These are phyloP conservation scores for Phialophora tarda DNA, from an alignment of 2,329 filamentous ascomycete species.

Conservation along the genomic window DNA sequence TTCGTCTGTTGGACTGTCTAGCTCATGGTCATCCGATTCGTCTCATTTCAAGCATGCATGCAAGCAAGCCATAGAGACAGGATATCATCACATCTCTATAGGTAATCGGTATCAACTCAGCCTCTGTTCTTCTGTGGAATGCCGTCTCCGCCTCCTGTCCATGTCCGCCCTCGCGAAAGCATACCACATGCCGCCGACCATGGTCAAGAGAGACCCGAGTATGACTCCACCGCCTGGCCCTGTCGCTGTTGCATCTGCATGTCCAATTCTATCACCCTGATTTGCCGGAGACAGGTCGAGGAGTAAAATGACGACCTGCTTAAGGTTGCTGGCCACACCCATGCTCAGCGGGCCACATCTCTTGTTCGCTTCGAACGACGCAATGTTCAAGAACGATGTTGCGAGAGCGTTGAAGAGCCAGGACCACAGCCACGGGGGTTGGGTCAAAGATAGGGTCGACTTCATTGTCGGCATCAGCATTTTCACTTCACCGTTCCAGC, in stretches of 20 bases:
- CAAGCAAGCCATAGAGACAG: not conserved
- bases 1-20: too few species aligned
- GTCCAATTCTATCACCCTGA: not conserved
- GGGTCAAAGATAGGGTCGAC: not conserved
- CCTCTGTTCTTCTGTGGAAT: not conserved
- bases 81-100: not conserved
- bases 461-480: not conserved
- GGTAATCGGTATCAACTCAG: not conserved
- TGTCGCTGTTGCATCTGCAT: not conserved
- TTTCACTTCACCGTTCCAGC: conserved; percentile 23
- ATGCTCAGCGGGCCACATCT: conserved; percentile 26
- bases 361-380: conserved; percentile 29
- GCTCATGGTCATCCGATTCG: not conserved
- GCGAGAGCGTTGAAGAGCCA: conserved; percentile 15
- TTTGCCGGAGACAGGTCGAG: not conserved
- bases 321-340: conserved; percentile 27
- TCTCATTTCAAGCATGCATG: not conserved
- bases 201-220: conserved; percentile 19
- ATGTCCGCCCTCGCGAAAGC: conserved; percentile 9
- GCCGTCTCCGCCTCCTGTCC: conserved; percentile 8
- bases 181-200: conserved; percentile 21
- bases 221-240: conserved; percentile 1
- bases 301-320: conserved; percentile 26
- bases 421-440: conserved; percentile 3
- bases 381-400: conserved; percentile 23